A percentile compares a stretch with the other conserved stretches of the same genome.
These are phyloP conservation scores for Nakaseomyces kungkrabaensis DNA, from an alignment of 1,139 yeast species.

Conservation along the genomic window DNA sequence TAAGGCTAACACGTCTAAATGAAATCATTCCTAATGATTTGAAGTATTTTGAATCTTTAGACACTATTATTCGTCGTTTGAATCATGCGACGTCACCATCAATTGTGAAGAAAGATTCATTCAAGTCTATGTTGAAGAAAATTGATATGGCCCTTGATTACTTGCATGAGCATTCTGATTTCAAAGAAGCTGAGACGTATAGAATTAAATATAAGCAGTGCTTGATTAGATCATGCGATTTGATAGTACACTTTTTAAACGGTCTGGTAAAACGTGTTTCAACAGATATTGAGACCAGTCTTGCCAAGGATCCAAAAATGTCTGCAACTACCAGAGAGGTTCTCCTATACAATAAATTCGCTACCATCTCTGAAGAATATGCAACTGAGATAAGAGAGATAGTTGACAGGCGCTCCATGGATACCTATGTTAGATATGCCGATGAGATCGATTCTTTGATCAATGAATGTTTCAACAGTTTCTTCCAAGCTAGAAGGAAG, in stretches of 20 bases:
- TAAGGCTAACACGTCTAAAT: constrained; percentile 36
- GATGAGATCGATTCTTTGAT: constrained; percentile 45
- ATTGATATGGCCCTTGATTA: constrained; percentile 52
- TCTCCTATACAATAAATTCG: constrained; percentile 53
- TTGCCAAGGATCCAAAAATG: constrained; percentile 7
- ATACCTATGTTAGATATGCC: constrained; percentile 41
- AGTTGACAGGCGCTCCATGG: constrained; percentile 35
- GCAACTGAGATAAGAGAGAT: constrained; percentile 43
- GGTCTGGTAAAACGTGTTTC: constrained; percentile 43
- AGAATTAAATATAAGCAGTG: constrained; percentile 72
- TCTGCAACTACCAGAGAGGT: constrained; percentile 39
- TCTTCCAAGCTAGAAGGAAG: constrained; percentile 46
- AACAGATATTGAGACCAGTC: constrained; percentile 34
- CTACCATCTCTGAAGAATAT: constrained; percentile 36
- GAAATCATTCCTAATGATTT: constrained; percentile 45
- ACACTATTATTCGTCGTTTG: constrained; percentile 55
- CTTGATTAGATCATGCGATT: constrained; percentile 69
- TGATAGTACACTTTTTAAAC: constrained; percentile 59
- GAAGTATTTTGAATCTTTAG: constrained; percentile 58
- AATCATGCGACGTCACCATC: constrained; percentile 45
- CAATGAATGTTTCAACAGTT: constrained; percentile 51
- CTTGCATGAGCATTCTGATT: constrained; percentile 39
- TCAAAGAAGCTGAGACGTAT: constrained; percentile 64
- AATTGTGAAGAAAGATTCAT: constrained; percentile 49
- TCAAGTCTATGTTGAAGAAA: constrained; percentile 43